These are phyloP conservation scores for Yamadazyma taylorii DNA, from an alignment of 1,139 yeast genomes.

Conservation along the genomic window DNA sequence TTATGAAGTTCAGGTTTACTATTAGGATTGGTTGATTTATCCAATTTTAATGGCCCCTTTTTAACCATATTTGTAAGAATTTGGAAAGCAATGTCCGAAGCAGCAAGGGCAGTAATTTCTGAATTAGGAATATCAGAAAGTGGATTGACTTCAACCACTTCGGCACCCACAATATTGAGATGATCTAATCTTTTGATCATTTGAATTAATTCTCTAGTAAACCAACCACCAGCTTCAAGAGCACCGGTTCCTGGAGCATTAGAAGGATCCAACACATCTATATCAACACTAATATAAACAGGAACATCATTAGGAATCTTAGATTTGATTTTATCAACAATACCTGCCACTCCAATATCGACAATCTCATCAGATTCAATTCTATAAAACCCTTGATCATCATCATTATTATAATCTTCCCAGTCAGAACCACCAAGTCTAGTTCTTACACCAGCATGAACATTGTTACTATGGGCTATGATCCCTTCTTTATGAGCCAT, in stretches of 20 bases:
- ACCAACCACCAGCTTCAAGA: conserved; percentile 51
- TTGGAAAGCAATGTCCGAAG: conserved; percentile 71
- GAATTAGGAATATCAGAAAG: conserved; percentile 1
- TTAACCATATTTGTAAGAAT: conserved; percentile 50
- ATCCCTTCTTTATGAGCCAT: conserved; percentile 19
- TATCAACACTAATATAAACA: conserved; percentile 49
- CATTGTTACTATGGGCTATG: conserved; percentile 13
- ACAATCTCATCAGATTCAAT: conserved; percentile 17
- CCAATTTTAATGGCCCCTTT: conserved; percentile 1
- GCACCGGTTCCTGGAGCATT: conserved; percentile 55
- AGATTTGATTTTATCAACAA: conserved; percentile 14
- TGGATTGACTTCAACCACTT: conserved; percentile 46
- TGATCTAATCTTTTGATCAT: conserved; percentile 47
- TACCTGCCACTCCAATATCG: conserved; percentile 15
- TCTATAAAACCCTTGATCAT: conserved; percentile 15
- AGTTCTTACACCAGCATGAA: conserved; percentile 36
- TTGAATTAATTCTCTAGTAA: conserved; percentile 43
- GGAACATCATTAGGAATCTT: conserved; percentile 22
- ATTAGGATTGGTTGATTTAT: too few relatives aligned
- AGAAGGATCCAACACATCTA: conserved; percentile 53
- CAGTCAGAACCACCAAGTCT: conserved; percentile 23
- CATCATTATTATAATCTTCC: conserved; percentile 14
- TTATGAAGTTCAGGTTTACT: too few relatives aligned
- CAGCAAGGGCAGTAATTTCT: conserved; percentile 42
- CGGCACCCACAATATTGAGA: conserved; percentile 48